Conservation (phyloP, 257 asterid species). For the Solanum clarkiae region DNA sequence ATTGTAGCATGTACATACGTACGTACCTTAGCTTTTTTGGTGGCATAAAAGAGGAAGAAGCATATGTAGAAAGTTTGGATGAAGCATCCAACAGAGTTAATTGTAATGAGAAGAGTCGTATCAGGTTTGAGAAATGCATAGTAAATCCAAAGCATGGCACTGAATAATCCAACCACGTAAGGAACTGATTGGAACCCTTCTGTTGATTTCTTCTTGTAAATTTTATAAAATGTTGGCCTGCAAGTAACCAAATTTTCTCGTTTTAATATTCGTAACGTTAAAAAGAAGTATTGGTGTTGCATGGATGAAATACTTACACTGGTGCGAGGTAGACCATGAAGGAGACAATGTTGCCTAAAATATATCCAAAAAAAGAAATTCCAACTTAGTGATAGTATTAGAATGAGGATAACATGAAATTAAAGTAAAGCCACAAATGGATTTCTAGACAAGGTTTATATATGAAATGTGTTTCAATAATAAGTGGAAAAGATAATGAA, state of each 20-base stretch:
- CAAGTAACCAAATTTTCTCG: background rate
- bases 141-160: slow-evolving; percentile 67
- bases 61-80: slow-evolving; percentile 33
- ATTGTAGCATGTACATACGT: background rate
- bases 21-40: slow-evolving; percentile 33
- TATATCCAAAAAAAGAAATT: background rate
- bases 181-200: slow-evolving; percentile 58
- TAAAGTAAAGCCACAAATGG: background rate
- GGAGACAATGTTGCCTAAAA: slow-evolving; percentile 50
- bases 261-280: background rate
- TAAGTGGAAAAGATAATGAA: background rate
- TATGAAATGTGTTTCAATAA: background rate
- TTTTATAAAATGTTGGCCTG: slow-evolving; percentile 50
- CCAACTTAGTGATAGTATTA: background rate
- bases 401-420: background rate
- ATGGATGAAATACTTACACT: slow-evolving; percentile 18
- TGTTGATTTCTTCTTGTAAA: slow-evolving; percentile 48
- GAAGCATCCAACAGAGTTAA: slow-evolving; percentile 52
- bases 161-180: slow-evolving; percentile 44
- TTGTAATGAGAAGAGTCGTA: slow-evolving; percentile 57
- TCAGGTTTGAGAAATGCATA: slow-evolving; percentile 55
- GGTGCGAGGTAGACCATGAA: slow-evolving; percentile 66
- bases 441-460: background rate
- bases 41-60: slow-evolving; percentile 41
- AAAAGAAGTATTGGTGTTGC: background rate